phyloP scores from a whole-genome alignment of 2,329 filamentous ascomycete genomes.

The Verticillium alfalfae region DNA sequence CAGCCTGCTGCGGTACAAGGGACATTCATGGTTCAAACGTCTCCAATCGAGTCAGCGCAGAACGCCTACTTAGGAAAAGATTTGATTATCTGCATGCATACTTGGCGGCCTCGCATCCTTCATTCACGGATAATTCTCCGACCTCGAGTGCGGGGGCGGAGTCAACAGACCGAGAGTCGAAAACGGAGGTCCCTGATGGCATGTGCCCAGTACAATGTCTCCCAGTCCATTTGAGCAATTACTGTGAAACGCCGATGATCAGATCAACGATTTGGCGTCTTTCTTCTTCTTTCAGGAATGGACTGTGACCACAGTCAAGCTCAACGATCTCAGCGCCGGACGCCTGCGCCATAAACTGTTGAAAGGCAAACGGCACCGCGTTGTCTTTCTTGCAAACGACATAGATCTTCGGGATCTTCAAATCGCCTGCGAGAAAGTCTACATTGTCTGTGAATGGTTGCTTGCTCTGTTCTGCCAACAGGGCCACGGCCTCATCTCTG shows the following conservation, averaged over 20 bases:
- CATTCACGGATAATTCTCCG: no score
- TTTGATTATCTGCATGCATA: no score
- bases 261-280: not conserved
- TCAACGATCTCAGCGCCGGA: not conserved
- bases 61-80: no score
- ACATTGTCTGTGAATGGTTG: not conserved
- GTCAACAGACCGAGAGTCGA: no score
- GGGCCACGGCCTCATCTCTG: not conserved
- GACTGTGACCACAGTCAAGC: not conserved
- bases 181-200: no score
- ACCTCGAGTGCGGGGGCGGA: no score
- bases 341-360: not conserved
- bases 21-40: no score
- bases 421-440: not conserved
- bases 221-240: no score
- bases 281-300: not conserved
- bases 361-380: not conserved
- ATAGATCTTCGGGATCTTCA: not conserved
- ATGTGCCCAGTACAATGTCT: no score
- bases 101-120: no score
- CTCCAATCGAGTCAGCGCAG: no score
- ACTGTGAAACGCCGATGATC: not conserved
- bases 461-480: not conserved
- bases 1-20: no score
- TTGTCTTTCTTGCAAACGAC: not conserved